Evolutionary conservation across 2,329 filamentous ascomycete species (phyloP), one percentile per base, ranked within the genome.

Genomic region (Cercospora sesami): DNA sequence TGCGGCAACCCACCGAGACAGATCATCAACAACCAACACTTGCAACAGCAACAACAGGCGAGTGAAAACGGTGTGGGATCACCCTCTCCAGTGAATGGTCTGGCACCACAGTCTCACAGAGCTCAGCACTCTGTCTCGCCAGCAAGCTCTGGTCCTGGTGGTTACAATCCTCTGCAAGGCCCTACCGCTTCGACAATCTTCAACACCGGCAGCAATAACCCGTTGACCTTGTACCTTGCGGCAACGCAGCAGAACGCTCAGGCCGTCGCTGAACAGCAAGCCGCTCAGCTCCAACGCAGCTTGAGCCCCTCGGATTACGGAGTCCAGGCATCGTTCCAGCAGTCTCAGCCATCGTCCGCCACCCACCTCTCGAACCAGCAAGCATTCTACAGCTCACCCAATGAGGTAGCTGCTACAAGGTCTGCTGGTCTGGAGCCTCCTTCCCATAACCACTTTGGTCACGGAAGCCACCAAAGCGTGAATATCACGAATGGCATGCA

Each of bases 1-100:
- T 99, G 95, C 76, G 95, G 95, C 73, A 99, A 99, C 82, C 91
- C 95, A 63, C 95, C 95, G 55, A 90, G 95, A 69, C 95, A 98
- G 82, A 86, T 92, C 73, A 88, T 90, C 79, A 87, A 78, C 70
- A 73, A 85, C 72, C 82, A 83, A 69, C 80, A 83, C 62, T 83
- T 85, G 73, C 83, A 90, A 73, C 83, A 86, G 63, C 86, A 90
- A 76, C 90, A 90, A 67, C 78, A 81, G 55, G 83, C 84, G 70
- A 83, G 83, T 69, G 82, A 90, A 73, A 83, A 85, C 18, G 73
- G 83, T 18, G 79, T 85, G 33, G 82, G 84, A 68, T 87, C 86
- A 9, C 85, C 85, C 7, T 85, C 85, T 3, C 84, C 83, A 5
- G 80, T 87, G 72, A 89, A 87, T 71, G 86, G 87, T 60, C 82